Conservation (phyloP, 2,329 filamentous ascomycete genomes). For the Trichophyton benhamiae region DNA sequence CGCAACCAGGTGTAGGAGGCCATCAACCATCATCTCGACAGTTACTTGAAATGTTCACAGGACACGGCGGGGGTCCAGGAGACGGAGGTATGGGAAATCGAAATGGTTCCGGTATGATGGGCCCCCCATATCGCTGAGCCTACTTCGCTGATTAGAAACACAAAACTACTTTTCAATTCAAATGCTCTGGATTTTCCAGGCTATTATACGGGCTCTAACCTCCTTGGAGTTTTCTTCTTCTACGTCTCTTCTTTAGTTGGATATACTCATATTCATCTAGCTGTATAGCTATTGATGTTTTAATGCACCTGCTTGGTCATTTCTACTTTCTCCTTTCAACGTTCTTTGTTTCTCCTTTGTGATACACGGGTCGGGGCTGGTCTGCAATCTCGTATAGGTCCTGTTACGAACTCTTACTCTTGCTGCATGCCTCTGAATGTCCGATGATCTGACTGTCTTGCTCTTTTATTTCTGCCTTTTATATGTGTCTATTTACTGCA, state of each 20-base stretch:
- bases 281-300: conserved; percentile 4
- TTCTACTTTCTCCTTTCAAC: not conserved
- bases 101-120: conserved; percentile 14
- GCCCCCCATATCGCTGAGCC: conserved; percentile 14
- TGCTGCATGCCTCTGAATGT: conserved; percentile 1
- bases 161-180: not conserved
- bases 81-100: conserved; percentile 10
- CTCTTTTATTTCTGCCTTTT: not conserved
- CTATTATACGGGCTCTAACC: not conserved
- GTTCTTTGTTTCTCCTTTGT: not conserved
- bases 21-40: conserved; percentile 27
- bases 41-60: conserved; percentile 35
- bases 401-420: not conserved
- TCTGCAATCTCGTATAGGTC: not conserved
- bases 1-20: conserved; percentile 27
- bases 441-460: not conserved
- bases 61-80: conserved; percentile 21
- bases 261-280: conserved; percentile 6
- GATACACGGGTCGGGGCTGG: not conserved
- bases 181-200: not conserved
- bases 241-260: not conserved
- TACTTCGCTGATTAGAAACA: not conserved
- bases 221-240: not conserved
- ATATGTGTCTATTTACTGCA: not conserved
- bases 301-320: not conserved